Evolutionary conservation across 2,329 filamentous ascomycete genomes (phyloP).

Genomic region (Aspergillus flavus): DNA sequence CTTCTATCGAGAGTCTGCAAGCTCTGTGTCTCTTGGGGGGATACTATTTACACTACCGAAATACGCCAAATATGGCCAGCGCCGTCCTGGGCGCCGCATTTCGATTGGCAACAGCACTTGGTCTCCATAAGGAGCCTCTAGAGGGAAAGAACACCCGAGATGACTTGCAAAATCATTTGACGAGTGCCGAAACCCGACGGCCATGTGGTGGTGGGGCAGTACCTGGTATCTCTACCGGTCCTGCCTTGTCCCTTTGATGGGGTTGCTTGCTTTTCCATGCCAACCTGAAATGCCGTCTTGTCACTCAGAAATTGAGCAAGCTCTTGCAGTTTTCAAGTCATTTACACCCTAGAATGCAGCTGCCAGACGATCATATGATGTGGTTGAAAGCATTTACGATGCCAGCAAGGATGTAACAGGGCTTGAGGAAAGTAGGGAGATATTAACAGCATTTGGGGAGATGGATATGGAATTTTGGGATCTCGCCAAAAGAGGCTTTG

Average conservation of each 20-base stretch:
- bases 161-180: not conserved
- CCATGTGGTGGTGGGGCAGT: slow-evolving; percentile 15
- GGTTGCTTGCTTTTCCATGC: not conserved
- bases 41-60: slow-evolving; percentile 20
- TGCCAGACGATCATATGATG: not conserved
- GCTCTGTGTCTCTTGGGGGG: slow-evolving; percentile 21
- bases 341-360: not conserved
- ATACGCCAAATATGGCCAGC: slow-evolving; percentile 22
- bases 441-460: not conserved
- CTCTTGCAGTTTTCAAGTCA: not conserved
- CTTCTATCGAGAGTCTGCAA: slow-evolving; percentile 20
- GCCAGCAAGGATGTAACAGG: not conserved
- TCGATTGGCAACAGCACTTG: slow-evolving; percentile 20
- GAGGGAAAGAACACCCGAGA: not conserved
- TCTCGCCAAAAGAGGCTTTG: too few relatives aligned
- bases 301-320: not conserved
- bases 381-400: not conserved
- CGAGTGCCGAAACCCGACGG: slow-evolving; percentile 2
- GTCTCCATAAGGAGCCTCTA: slow-evolving; percentile 12
- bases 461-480: not conserved
- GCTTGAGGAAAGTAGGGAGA: not conserved
- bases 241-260: slow-evolving; percentile 11
- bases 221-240: slow-evolving; percentile 16
- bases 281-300: not conserved
- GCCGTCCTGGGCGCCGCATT: slow-evolving; percentile 21